phyloP scores from a whole-genome alignment of 202 grass and related monocot species.

The Setaria italica region DNA sequence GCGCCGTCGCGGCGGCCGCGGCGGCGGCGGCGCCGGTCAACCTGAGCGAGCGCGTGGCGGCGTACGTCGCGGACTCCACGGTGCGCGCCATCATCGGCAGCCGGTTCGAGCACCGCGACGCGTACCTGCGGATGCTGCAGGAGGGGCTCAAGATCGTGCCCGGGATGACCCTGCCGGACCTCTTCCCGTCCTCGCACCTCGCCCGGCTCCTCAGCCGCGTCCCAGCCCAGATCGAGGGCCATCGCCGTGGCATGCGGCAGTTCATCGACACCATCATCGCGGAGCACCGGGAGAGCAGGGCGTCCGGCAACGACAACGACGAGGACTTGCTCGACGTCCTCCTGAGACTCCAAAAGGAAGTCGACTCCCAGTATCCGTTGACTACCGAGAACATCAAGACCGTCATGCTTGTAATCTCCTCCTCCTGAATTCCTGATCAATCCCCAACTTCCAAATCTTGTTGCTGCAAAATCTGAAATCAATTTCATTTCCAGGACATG shows the following conservation, averaged over 20 bases:
- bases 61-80: conserved; percentile 50
- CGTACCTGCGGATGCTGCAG: conserved; percentile 45
- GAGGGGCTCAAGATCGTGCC: neutral
- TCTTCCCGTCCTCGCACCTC: conserved; percentile 43
- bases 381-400: conserved; percentile 53
- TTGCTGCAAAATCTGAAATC: neutral
- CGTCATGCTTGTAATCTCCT: conserved; percentile 47
- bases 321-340: conserved; percentile 56
- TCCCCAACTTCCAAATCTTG: too few relatives aligned
- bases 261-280: conserved; percentile 41
- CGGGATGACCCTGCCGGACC: conserved; percentile 23
- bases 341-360: conserved; percentile 45
- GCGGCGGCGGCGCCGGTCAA: conserved; percentile 16
- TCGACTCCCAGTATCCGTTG: conserved; percentile 35
- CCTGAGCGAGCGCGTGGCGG: conserved; percentile 30
- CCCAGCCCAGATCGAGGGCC: neutral
- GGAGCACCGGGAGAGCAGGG: conserved; percentile 30
- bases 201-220: conserved; percentile 25
- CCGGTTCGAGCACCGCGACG: conserved; percentile 40
- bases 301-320: neutral
- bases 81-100: conserved; percentile 61
- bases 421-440: neutral
- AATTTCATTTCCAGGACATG: conserved; percentile 23
- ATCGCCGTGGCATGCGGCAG: neutral
- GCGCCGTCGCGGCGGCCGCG: conserved; percentile 6